Conservation (phyloP, 352 stramenopile species). For the Aphanomyces stellatus region DNA sequence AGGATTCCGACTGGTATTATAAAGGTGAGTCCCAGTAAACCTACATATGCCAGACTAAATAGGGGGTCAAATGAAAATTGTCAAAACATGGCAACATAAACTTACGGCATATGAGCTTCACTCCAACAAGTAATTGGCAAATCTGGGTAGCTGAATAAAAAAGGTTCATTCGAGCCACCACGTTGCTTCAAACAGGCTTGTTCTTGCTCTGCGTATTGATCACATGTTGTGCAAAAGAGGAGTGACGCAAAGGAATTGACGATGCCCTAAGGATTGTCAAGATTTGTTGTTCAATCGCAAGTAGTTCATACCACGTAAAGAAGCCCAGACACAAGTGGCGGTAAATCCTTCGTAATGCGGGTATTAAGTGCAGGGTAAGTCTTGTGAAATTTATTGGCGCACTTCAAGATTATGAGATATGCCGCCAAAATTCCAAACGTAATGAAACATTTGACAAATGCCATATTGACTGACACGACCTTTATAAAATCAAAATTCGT, state of each 20-base stretch:
- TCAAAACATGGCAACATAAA: not conserved
- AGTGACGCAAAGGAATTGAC: conserved; percentile 57
- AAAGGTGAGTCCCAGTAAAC: conserved; percentile 46
- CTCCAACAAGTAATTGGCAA: conserved; percentile 37
- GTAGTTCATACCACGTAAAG: conserved; percentile 35
- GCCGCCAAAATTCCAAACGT: conserved; percentile 24
- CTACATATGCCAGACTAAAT: conserved; percentile 29
- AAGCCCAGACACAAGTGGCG: conserved; percentile 36
- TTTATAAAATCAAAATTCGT: conserved; percentile 29
- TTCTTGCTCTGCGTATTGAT: conserved; percentile 6
- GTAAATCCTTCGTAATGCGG: conserved; percentile 47
- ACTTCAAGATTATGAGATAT: conserved; percentile 54
- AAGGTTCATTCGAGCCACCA: conserved; percentile 1
- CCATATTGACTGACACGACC: conserved; percentile 18
- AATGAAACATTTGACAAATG: conserved; percentile 31
- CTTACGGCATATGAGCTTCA: conserved; percentile 27
- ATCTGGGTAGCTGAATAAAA: conserved; percentile 10
- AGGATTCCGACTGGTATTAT: conserved; percentile 50
- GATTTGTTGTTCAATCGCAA: too few relatives aligned
- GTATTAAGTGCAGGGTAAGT: conserved; percentile 40
- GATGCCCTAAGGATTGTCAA: conserved; percentile 28
- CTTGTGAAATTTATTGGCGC: conserved; percentile 62
- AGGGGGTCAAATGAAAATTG: too few relatives aligned
- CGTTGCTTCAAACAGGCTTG: not conserved
- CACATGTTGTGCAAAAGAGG: conserved; percentile 22